Conservation (phyloP, 306 rosid genomes). For the Hylodesmum podocarpum region DNA sequence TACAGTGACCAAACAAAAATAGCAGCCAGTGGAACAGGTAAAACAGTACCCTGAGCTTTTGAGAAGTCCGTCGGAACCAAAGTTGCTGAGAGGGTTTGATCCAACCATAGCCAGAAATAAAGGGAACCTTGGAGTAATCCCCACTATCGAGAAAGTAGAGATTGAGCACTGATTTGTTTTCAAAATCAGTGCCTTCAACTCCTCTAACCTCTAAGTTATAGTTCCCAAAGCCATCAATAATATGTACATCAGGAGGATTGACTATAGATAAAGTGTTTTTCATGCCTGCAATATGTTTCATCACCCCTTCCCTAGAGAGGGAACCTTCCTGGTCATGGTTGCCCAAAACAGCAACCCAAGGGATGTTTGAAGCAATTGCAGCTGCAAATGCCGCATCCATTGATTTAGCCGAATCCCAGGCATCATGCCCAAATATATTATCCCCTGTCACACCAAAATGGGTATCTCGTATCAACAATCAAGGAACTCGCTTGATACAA, state of each 20-base stretch:
- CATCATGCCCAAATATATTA: conserved; percentile 60
- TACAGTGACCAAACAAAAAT: not conserved
- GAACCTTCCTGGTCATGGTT: conserved; percentile 89
- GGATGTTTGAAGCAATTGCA: conserved; percentile 67
- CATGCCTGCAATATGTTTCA: conserved; percentile 65
- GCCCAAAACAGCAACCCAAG: conserved; percentile 85
- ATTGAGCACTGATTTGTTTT: conserved; percentile 77
- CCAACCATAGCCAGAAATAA: conserved; percentile 73
- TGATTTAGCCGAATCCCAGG: conserved; percentile 65
- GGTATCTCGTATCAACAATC: not conserved
- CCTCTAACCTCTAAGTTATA: conserved; percentile 74
- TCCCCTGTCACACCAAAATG: conserved; percentile 54
- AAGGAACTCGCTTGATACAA: not conserved
- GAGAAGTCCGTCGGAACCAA: conserved; percentile 71
- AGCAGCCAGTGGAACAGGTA: conserved; percentile 1
- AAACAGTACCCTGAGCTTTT: conserved; percentile 57
- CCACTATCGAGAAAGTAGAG: conserved; percentile 90
- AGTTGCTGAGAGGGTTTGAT: conserved; percentile 84
- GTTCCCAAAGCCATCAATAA: conserved; percentile 78
- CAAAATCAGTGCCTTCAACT: conserved; percentile 59
- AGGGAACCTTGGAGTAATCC: conserved; percentile 68
- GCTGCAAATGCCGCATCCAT: conserved; percentile 68
- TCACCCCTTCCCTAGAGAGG: conserved; percentile 83
- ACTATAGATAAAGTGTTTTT: conserved; percentile 60
- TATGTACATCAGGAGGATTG: conserved; percentile 51